A percentile compares a stretch with the other conserved stretches of the same genome.
Conservation (phyloP, 1,139 yeast species). For the Geotrichum bryndzae region DNA sequence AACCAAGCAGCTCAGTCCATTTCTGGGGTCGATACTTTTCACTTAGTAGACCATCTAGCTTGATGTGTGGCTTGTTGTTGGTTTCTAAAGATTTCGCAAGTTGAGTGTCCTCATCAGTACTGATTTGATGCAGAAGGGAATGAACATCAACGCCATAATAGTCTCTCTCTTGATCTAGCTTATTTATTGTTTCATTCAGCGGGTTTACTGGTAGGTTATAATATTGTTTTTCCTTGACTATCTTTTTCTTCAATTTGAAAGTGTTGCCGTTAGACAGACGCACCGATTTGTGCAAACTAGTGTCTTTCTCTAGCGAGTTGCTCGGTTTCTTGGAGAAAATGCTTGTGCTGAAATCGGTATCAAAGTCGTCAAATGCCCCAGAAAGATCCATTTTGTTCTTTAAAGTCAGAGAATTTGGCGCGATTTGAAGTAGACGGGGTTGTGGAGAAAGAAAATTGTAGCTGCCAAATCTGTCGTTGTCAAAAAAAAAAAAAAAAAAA, state of each 20-base stretch:
- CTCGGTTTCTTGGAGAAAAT: constrained; percentile 7
- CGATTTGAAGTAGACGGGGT: background rate
- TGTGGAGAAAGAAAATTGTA: background rate
- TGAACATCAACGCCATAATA: constrained; percentile 33
- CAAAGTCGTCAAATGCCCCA: constrained; percentile 5
- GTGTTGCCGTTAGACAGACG: constrained; percentile 14
- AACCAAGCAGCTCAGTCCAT: constrained; percentile 72
- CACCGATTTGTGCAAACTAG: constrained; percentile 5
- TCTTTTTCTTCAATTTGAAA: constrained; percentile 10
- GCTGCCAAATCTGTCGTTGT: background rate
- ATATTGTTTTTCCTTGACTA: background rate
- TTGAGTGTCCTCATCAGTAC: background rate
- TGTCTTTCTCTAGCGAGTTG: background rate
- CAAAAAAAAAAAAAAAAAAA: background rate
- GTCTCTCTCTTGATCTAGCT: constrained; percentile 16
- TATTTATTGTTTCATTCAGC: background rate
- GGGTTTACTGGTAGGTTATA: background rate
- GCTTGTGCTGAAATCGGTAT: constrained; percentile 7
- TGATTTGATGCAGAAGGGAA: constrained; percentile 20
- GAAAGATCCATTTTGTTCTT: background rate
- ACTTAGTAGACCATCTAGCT: constrained; percentile 3
- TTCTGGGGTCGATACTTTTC: constrained; percentile 78
- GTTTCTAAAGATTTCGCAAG: background rate
- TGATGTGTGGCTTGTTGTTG: background rate
- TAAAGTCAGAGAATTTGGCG: background rate